Percentiles rank a stretch among this genome's conserved stretches.
These are phyloP conservation scores for Haematococcus sp. DNA, from an alignment of 139 green algal species.

Conservation along the genomic window DNA sequence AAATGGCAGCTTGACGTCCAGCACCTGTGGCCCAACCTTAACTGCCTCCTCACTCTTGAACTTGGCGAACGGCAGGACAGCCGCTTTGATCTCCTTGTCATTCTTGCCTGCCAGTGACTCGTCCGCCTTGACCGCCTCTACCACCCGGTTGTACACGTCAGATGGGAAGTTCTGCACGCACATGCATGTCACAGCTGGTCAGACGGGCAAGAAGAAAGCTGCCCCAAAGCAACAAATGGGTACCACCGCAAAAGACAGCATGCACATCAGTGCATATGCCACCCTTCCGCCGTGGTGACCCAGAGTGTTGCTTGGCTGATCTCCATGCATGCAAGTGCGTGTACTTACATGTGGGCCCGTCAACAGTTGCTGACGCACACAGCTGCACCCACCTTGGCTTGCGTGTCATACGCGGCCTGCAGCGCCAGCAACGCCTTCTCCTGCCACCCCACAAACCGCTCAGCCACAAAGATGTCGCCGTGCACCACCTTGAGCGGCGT, in stretches of 20 bases:
- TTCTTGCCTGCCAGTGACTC: constrained; percentile 30
- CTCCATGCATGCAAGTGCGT: too few relatives aligned
- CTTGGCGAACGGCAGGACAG: constrained; percentile 92
- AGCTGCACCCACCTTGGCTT: background rate
- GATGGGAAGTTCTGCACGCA: constrained; percentile 9
- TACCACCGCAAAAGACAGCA: background rate
- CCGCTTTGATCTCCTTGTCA: constrained; percentile 73
- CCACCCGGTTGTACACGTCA: constrained; percentile 15
- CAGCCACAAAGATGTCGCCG: constrained; percentile 67
- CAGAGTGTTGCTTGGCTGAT: too few relatives aligned
- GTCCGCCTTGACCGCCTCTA: constrained; percentile 48
- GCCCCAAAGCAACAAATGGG: too few relatives aligned
- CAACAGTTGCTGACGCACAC: too few relatives aligned
- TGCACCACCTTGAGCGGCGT: constrained; percentile 42
- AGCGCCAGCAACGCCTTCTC: constrained; percentile 49
- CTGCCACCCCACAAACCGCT: constrained; percentile 84
- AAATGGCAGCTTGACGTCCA: constrained; percentile 71
- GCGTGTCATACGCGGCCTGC: constrained; percentile 27
- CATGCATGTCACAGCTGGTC: background rate
- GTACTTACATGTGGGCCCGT: too few relatives aligned
- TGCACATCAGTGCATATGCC: background rate
- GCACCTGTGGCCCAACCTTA: constrained; percentile 55
- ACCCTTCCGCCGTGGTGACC: too few relatives aligned
- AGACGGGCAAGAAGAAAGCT: too few relatives aligned
- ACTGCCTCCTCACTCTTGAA: constrained; percentile 81